phyloP scores from a whole-genome alignment of 2,329 filamentous ascomycete species.

The Elsinoe ampelina region DNA sequence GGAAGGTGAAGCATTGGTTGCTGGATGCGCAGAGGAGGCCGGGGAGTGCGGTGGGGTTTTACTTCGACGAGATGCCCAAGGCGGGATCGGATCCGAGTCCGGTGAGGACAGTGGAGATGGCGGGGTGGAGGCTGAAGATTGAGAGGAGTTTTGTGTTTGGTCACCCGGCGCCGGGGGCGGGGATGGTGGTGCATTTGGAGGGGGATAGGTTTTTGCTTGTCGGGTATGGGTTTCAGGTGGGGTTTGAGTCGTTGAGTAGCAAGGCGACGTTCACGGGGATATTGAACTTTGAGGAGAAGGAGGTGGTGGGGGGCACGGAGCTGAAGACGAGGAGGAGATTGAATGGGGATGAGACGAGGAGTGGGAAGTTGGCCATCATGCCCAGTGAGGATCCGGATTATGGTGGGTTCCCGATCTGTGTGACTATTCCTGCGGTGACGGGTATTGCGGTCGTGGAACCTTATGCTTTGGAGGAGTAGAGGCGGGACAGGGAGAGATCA shows the following conservation, averaged over 20 bases:
- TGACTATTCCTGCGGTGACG: slow-evolving; percentile 46
- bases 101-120: slow-evolving; percentile 23
- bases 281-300: slow-evolving; percentile 35
- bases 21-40: slow-evolving; percentile 33
- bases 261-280: slow-evolving; percentile 35
- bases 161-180: slow-evolving; percentile 32
- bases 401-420: slow-evolving; percentile 46
- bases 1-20: slow-evolving; percentile 28
- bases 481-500: too few species aligned
- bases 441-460: slow-evolving; percentile 30
- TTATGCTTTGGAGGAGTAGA: not conserved
- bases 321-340: slow-evolving; percentile 31
- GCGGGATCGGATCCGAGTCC: slow-evolving; percentile 24
- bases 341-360: slow-evolving; percentile 40
- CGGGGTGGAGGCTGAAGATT: slow-evolving; percentile 31
- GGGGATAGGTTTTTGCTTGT: slow-evolving; percentile 35
- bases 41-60: slow-evolving; percentile 33
- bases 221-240: slow-evolving; percentile 38
- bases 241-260: slow-evolving; percentile 24
- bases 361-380: slow-evolving; percentile 45
- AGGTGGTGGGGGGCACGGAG: slow-evolving; percentile 29
- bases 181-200: slow-evolving; percentile 35
- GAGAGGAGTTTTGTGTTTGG: slow-evolving; percentile 40
- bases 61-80: slow-evolving; percentile 31
- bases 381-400: slow-evolving; percentile 48